Base-by-base conservation (phyloP, 768 basidiomycete genomes). In the Boletus patriciae region DNA sequence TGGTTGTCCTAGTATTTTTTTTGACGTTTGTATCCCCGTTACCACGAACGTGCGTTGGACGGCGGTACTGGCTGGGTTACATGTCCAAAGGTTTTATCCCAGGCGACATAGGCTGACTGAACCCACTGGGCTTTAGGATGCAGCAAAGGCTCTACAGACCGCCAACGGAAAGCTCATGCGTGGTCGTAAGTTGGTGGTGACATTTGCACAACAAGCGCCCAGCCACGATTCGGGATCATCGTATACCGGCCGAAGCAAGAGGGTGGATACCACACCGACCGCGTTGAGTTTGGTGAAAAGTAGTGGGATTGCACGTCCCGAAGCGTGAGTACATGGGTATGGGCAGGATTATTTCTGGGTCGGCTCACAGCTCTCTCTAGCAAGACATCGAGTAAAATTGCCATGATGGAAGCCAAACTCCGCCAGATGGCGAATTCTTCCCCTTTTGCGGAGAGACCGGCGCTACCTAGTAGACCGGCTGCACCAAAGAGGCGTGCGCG, bases 341-440 rank as follows among this genome's bases (percentile, higher is more conserved):
- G 8, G 21, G 10, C 40, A 16, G 37, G 27, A 25, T 58, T 62
- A 29, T 42, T 47, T 53, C 45, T 31, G 42, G 27, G 41, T 61
- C 21, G 16, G 25, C 60, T 66, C 19, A 65, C 42, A 21, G 33
- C 23, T 41, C 23, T 25, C 54, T 37, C 48, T 54, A 64, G 64
- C 45, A 95, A 91, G 48, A 94, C 92, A 2, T 76, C 81, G 43
- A 86, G 85, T 63, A 97, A 98, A 74, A 99, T 99, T 63, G 94
- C 94, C 9, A 83, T 88, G 66, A 89, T 98, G 81, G 97, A 99
- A 73, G 96, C 96, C 3, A 99, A 99, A 72, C 78, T 99, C 23
- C 82, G 85, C 18, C 84, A 92, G 60, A 85, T 97, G 82, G 84
- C 85, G 63, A 68, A 57, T 54, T 68, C 65, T 15, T 64, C 63